A percentile compares a stretch with the other conserved stretches of the same genome.
These are phyloP conservation scores for Fusarium citri DNA, from an alignment of 2,329 filamentous ascomycete species.

Conservation along the genomic window DNA sequence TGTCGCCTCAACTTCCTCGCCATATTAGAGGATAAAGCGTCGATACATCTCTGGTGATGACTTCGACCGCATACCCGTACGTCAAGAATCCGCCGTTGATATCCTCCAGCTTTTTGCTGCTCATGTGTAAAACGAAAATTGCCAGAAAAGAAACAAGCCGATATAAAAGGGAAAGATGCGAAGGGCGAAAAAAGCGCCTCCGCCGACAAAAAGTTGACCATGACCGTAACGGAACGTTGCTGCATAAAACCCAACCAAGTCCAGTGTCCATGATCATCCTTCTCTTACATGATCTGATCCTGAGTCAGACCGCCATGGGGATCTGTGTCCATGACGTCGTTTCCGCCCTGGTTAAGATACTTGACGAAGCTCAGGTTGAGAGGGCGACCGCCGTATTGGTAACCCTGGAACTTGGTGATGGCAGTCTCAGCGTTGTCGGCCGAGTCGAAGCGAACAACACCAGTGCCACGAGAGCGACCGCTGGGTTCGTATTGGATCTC, in stretches of 20 bases:
- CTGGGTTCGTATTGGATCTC: constrained; percentile 99
- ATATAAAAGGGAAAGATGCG: constrained; percentile 38
- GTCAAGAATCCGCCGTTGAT: constrained; percentile 36
- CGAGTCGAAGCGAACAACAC: constrained; percentile 93
- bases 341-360: constrained; percentile 78
- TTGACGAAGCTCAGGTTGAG: constrained; percentile 94
- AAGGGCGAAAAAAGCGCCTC: constrained; percentile 3
- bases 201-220: constrained; percentile 16
- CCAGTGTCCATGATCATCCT: constrained; percentile 23
- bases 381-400: constrained; percentile 95
- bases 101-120: constrained; percentile 46
- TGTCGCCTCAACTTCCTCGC: constrained; percentile 34
- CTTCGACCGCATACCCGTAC: constrained; percentile 36
- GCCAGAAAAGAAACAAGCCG: constrained; percentile 36
- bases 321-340: constrained; percentile 85
- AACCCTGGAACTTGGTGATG: constrained; percentile 97
- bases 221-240: constrained; percentile 17
- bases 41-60: constrained; percentile 39
- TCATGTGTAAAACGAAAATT: constrained; percentile 35
- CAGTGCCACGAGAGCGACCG: constrained; percentile 91
- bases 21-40: constrained; percentile 40
- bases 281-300: constrained; percentile 91
- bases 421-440: constrained; percentile 89
- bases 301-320: constrained; percentile 84
- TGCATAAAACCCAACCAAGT: constrained; percentile 10